These are phyloP conservation scores for Clausena lansium DNA, from an alignment of 345 rosid species.

Conservation along the genomic window DNA sequence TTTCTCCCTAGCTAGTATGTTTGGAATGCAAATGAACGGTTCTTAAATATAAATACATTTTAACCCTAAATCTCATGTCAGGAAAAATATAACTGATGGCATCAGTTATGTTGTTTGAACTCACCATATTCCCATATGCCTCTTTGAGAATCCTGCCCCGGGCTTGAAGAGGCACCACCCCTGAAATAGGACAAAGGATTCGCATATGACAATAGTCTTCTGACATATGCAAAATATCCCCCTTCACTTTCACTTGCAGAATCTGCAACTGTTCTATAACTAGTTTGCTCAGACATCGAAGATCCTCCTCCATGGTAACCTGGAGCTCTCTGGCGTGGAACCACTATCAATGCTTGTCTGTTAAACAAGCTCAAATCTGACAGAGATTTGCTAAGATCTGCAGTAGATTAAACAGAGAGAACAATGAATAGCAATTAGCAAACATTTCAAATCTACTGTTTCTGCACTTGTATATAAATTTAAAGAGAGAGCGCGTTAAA, in stretches of 20 bases:
- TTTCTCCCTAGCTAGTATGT: background rate
- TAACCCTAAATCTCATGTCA: background rate
- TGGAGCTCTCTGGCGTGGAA: constrained; percentile 46
- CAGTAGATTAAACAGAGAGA: constrained; percentile 18
- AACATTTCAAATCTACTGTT: background rate
- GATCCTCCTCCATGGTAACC: constrained; percentile 39
- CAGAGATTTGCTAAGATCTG: constrained; percentile 75
- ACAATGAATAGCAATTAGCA: background rate
- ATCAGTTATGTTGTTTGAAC: constrained; percentile 14
- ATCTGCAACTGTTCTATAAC: constrained; percentile 25
- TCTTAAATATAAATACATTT: background rate
- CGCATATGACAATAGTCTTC: constrained; percentile 54
- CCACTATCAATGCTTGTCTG: constrained; percentile 87
- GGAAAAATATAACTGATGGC: background rate
- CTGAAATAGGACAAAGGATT: constrained; percentile 83
- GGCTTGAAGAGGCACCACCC: constrained; percentile 43
- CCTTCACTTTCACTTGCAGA: constrained; percentile 38
- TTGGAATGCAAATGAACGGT: background rate
- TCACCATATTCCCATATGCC: constrained; percentile 47
- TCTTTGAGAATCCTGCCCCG: constrained; percentile 42
- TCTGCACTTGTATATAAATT: background rate
- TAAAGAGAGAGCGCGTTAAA: background rate
- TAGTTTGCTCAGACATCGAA: constrained; percentile 26
- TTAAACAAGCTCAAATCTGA: constrained; percentile 64
- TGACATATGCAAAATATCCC: constrained; percentile 61